Evolutionary conservation across 345 rosid genomes (phyloP), one percentile per base, ranked within the genome.

Genomic region (Gynandropsis gynandra): DNA sequence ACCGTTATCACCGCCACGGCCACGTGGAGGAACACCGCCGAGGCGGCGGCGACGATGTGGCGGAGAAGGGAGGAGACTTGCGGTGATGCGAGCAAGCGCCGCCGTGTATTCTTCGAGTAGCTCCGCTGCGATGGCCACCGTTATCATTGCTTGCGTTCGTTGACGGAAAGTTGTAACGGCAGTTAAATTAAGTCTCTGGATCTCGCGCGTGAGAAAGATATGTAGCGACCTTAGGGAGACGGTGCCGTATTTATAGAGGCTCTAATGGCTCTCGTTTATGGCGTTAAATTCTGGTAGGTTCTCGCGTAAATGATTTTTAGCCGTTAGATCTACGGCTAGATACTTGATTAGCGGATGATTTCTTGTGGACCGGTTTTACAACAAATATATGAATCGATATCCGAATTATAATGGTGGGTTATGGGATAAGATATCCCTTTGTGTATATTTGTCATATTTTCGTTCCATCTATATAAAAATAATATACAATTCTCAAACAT

Each of bases 101-200:
- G 27, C 56, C 62, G 71, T 67, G 58, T 61, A 67, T 56, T 67
- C 71, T 43, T 60, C 71, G 40, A 67, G 66, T 47, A 67, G 61
- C 71, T 67, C 63, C 10, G 71, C 71, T 1, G 66, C 66, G 8
- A 67, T 67, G n/a, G 71, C 53, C 36, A 67, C 62, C 13, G 62
- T 61, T 48, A 67, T 67, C 71, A 67, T 67, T 52, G 36, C 17
- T 39, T 3, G 36, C 9, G 7, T 21, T 6, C 24, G 31, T 19
- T 52, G n/a, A 47, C 33, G 41, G 33, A 29, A 35, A 36, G 16
- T 14, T 38, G 49, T 47, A 35, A 47, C 41, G 48, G 40, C 40
- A 4, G 40, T 36, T 36, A 36, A 36, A n/a, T 36, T 7, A 7
- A 9, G 10, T 36, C 40, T 11, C n/a, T 36, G 9, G 10, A 33